Evolutionary conservation across 2,329 filamentous ascomycete species (phyloP), one percentile per base, ranked within the genome.

Genomic region (Trichoderma endophyticum): DNA sequence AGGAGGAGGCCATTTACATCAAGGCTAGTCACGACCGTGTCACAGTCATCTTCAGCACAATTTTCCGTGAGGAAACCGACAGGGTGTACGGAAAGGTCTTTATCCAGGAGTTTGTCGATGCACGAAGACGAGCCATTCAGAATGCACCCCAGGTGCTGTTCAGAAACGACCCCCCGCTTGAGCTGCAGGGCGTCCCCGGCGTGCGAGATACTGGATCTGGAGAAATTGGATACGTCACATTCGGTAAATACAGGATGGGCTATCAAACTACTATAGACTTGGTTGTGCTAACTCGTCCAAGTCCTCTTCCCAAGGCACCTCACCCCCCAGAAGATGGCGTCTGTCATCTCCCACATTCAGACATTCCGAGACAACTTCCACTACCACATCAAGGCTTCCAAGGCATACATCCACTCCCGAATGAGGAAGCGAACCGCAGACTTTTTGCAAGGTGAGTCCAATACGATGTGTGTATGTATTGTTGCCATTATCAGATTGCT

Each of bases 331-430:
- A 90, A 94, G 80, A 93, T 97, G 85, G 92, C 93, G 73, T 95
- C 98, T 76, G 95, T 97, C 81, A 99, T 99, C 77, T 98, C 95
- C 65, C 97, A 99, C 82, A 98, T 99, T 78, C 97, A 99, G 84
- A 99, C 96, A 15, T 99, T 99, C 93, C 93, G 96, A 76, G 96
- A 99, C 81, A 99, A 99, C 84, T 99, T 99, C 87, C 96, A 99
- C 83, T 99, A 99, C 83, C 96, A 99, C 83, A 99, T 99, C 84
- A 99, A 99, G 85, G 97, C 96, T 34, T 98, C 95, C 74, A 99
- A 99, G 87, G 96, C 97, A 68, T 99, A 98, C 80, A 99, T 99
- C 76, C 96, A 99, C 87, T 97, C 95, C 39, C 90, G 97, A 79
- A 99, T 99, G 96, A 91, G 96, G 81, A 93, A 95, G 86, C 90